Conservation (phyloP, 805 yeast genomes). For the Saccharomycopsis oosterbeekiorum region DNA sequence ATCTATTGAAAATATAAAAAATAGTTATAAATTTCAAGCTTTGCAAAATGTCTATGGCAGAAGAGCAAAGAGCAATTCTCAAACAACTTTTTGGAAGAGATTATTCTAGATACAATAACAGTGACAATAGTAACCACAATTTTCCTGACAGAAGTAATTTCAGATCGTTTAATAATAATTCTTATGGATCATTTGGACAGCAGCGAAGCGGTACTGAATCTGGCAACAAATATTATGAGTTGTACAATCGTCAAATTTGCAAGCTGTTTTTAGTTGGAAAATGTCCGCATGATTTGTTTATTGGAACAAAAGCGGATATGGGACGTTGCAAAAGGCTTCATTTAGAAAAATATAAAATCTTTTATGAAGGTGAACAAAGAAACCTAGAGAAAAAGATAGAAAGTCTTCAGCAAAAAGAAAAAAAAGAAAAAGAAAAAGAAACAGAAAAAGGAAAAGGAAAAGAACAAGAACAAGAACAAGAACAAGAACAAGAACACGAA, state of each 20-base stretch:
- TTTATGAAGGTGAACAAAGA: constrained; percentile 45
- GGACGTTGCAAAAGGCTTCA: constrained; percentile 77
- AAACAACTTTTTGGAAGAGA: constrained; percentile 19
- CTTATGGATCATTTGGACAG: background rate
- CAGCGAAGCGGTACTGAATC: background rate
- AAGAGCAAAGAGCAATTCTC: constrained; percentile 15
- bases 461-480: constrained; percentile 39
- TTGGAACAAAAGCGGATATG: constrained; percentile 71
- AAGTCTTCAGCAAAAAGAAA: constrained; percentile 33
- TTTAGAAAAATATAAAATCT: constrained; percentile 59
- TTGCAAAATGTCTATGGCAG: constrained; percentile 12
- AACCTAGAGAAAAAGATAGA: constrained; percentile 32
- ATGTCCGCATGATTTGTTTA: constrained; percentile 78
- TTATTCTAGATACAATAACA: background rate
- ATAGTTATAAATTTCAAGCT: too few relatives aligned
- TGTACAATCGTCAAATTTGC: constrained; percentile 57
- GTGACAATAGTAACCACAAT: background rate
- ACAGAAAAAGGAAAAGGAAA: constrained; percentile 58
- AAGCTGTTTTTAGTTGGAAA: constrained; percentile 74
- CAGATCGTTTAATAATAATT: background rate
- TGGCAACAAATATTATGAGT: background rate
- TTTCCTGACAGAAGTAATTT: background rate
- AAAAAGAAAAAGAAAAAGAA: constrained; percentile 25
- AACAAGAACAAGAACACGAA: constrained; percentile 38
- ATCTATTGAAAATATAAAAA: too few relatives aligned